These are phyloP conservation scores for Juncus effusus DNA, from an alignment of 176 grass and related monocot genomes.

Conservation along the genomic window DNA sequence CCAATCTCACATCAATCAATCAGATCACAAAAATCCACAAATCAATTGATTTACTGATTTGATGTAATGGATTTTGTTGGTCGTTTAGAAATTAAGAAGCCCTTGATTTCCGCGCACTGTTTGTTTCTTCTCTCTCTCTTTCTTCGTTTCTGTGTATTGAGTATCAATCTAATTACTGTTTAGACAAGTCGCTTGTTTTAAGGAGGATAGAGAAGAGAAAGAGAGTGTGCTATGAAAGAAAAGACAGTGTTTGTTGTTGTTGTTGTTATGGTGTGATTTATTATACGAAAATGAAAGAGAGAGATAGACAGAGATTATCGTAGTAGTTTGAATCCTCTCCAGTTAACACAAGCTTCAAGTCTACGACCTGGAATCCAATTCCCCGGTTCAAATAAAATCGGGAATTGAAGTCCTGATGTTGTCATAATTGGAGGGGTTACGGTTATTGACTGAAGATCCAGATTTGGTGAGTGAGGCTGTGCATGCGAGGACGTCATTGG, in stretches of 20 bases:
- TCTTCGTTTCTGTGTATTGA: slow-evolving; percentile 8
- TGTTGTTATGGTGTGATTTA: neutral
- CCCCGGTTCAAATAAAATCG: no score
- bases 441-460: no score
- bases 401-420: no score
- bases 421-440: no score
- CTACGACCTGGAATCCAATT: no score
- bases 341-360: no score
- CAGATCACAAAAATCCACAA: slow-evolving; percentile 16
- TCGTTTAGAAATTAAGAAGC: neutral
- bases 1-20: slow-evolving; percentile 15
- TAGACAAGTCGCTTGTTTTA: slow-evolving; percentile 26
- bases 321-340: no score
- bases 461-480: no score
- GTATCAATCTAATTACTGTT: no score
- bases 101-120: neutral
- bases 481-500: no score
- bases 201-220: neutral
- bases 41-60: neutral
- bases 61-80: neutral
- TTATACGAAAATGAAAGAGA: slow-evolving; percentile 4
- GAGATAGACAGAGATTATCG: neutral
- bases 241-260: slow-evolving; percentile 19
- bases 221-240: slow-evolving; percentile 1
- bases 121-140: slow-evolving; percentile 18